Evolutionary conservation across 129 eudicot genomes (phyloP).

Genomic region (Deinandra increscens): DNA sequence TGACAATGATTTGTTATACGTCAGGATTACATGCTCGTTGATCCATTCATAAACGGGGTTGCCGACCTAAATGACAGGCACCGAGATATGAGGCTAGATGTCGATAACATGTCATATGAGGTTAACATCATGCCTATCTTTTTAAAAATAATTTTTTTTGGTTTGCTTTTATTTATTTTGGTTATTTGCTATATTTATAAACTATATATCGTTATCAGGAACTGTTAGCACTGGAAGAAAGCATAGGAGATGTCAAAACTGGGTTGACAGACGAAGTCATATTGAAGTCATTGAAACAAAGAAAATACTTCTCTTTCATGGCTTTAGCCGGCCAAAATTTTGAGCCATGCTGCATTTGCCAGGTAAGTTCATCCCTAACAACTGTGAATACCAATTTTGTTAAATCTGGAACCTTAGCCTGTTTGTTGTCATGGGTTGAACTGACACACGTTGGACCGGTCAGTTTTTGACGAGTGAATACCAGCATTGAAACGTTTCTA

Average conservation of each 20-base stretch:
- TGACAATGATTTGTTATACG: conserved; percentile 12
- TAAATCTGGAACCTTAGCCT: too few relatives aligned
- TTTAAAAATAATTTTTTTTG: too few relatives aligned
- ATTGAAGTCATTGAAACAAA: conserved; percentile 50
- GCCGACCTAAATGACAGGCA: conserved; percentile 81
- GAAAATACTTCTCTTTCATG: conserved; percentile 35
- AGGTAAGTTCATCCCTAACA: conserved; percentile 36
- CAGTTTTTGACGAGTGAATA: too few relatives aligned
- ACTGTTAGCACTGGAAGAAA: conserved; percentile 75
- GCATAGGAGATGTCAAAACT: conserved; percentile 69
- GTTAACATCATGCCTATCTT: conserved; percentile 28
- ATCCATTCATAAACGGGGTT: conserved; percentile 57
- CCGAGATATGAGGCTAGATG: conserved; percentile 88
- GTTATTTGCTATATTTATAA: not conserved
- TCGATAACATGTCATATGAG: conserved; percentile 91
- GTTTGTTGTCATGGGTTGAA: too few relatives aligned
- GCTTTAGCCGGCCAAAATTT: conserved; percentile 31
- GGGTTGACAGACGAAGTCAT: conserved; percentile 72
- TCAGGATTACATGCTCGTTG: conserved; percentile 64
- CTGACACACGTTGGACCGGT: too few relatives aligned
- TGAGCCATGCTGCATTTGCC: conserved; percentile 68
- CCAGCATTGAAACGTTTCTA: too few relatives aligned
- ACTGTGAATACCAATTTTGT: too few relatives aligned
- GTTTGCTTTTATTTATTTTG: not conserved
- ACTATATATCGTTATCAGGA: conserved; percentile 44